Conservation (phyloP, 768 basidiomycete species). For the Kwoniella sp. region DNA sequence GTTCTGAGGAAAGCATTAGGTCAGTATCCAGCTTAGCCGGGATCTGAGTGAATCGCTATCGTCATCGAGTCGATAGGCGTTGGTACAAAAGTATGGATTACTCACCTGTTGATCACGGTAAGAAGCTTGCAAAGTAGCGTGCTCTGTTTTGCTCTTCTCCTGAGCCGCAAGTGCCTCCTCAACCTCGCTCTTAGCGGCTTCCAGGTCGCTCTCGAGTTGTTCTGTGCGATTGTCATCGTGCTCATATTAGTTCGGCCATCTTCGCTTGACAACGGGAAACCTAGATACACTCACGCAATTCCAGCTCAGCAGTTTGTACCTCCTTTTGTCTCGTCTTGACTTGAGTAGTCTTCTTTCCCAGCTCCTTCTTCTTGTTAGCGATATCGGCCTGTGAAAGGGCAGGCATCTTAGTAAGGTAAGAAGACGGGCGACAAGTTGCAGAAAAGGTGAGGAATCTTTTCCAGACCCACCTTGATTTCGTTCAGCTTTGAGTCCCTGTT, state of each 20-base stretch:
- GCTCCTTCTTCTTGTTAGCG: slow-evolving; percentile 72
- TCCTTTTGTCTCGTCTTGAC: slow-evolving; percentile 90
- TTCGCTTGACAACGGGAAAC: no score
- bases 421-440: no score
- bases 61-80: not conserved
- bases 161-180: slow-evolving; percentile 61
- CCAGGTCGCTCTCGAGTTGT: slow-evolving; percentile 76
- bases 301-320: slow-evolving; percentile 79
- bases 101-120: slow-evolving; percentile 43
- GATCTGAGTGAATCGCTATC: not conserved
- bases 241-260: slow-evolving; percentile 2
- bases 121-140: slow-evolving; percentile 61
- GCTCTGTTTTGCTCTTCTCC: slow-evolving; percentile 65
- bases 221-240: slow-evolving; percentile 59
- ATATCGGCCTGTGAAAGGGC: slow-evolving; percentile 66
- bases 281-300: slow-evolving; percentile 67
- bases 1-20: slow-evolving; percentile 36
- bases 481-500: slow-evolving; percentile 97
- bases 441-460: not conserved
- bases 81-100: not conserved
- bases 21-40: no score
- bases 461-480: slow-evolving; percentile 73
- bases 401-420: no score
- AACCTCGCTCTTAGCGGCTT: slow-evolving; percentile 59
- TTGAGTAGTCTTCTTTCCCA: slow-evolving; percentile 76